Conservation (phyloP, 2,329 filamentous ascomycete species). For the Drechslerella coelobrocha region DNA sequence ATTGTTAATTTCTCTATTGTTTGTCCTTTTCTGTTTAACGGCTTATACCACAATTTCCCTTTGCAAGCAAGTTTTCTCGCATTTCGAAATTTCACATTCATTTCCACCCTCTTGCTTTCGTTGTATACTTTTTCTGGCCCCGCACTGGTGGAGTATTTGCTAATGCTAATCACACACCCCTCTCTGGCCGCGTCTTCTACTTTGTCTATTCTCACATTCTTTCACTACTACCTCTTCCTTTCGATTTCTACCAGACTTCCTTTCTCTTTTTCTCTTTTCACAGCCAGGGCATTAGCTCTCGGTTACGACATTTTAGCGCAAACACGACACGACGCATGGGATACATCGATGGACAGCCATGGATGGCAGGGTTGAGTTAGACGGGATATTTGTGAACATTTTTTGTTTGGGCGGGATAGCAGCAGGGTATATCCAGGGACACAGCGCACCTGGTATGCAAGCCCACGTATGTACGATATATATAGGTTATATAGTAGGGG, state of each 20-base stretch:
- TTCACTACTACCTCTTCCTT: conserved; percentile 13
- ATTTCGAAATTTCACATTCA: conserved; percentile 7
- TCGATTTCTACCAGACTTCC: conserved; percentile 9
- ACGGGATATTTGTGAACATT: not conserved
- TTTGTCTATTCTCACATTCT: conserved; percentile 34
- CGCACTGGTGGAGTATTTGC: conserved; percentile 40
- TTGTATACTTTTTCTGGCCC: conserved; percentile 22
- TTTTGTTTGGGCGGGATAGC: no score
- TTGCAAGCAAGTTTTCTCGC: conserved; percentile 17
- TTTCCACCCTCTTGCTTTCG: conserved; percentile 14
- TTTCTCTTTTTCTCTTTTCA: conserved; percentile 19
- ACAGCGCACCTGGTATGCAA: no score
- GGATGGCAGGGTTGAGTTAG: not conserved
- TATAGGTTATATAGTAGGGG: no score
- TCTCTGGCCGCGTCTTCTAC: conserved; percentile 9
- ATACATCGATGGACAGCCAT: not conserved
- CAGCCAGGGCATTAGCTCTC: conserved; percentile 1
- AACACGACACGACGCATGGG: not conserved
- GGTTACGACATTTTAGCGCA: conserved; percentile 32
- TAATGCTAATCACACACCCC: conserved; percentile 46
- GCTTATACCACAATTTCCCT: conserved; percentile 47
- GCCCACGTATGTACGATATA: no score
- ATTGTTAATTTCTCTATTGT: conserved; percentile 27
- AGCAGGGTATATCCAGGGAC: no score
- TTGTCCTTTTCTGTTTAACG: conserved; percentile 33